Evolutionary conservation across 208 protist genomes (phyloP), one percentile per base, ranked within the genome.

Genomic region (Naegleria fowleri): DNA sequence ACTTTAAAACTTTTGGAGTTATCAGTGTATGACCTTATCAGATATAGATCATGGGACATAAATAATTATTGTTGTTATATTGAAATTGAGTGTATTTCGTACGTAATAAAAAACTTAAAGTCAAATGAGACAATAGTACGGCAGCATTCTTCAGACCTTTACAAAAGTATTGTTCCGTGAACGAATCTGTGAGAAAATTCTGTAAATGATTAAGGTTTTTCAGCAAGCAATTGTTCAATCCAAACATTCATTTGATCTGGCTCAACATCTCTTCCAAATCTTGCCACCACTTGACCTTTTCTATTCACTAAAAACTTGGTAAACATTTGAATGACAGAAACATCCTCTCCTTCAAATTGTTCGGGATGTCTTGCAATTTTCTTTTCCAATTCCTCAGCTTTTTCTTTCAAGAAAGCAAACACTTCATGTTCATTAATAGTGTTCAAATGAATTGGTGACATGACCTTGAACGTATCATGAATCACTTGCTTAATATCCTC

Each of bases 341-440:
- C 9, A 79, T 79, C 67, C 36, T 79, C 67, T 36, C 29, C 29
- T n/a, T 79, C n/a, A 0, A 79, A 79, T 36, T 4, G 25, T 79
- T 79, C 29, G 9, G 67, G 67, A 79, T 79, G 29, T 79, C n/a
- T 79, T 36, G n/a, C 67, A 79, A 79, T 79, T 33, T 79, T 79
- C 67, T 79, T 79, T 79, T 79, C 67, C n/a, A 79, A 79, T 79
- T 79, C 67, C 36, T 79, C 67, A 36, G 67, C 67, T 79, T 36
- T 25, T 36, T 79, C 7, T n/a, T 79, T 79, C 9, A 79, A 79
- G n/a, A 36, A 79, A 5, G 16, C 29, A 79, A 36, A 79, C 6
- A 79, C 67, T 36, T 79, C 6, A 33, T 79, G 7, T 79, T 79
- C 67, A 75, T 75, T 2, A 25, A 36, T 36, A 36, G 0, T 36